Evolutionary conservation across 1,284 basidiomycete species (phyloP), one percentile per base, ranked within the genome.

Genomic region (Termitomyces sp.): DNA sequence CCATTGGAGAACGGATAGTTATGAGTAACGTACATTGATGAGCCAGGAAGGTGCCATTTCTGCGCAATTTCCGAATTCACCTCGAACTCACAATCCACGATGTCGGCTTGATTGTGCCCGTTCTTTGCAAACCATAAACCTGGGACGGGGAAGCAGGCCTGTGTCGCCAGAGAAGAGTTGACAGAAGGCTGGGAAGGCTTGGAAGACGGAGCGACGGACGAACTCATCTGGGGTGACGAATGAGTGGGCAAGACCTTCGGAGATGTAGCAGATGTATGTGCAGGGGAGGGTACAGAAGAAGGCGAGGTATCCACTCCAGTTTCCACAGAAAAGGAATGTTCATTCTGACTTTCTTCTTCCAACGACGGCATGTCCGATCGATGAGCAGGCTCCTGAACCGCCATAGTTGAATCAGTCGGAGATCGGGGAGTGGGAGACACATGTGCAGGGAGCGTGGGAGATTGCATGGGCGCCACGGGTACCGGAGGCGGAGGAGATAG

Each of bases 51-150:
- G 50, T 62, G 59, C 68, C 67, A 72, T 51, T 61, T 66, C n/a
- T 54, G 53, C 21, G 71, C 72, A 12, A 64, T 58, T 34, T 61
- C 56, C 10, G 42, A 41, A 34, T 73, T 70, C 40, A 78, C 67
- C 17, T 66, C 58, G 59, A 78, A 74, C 7, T 61, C 57, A 42
- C 67, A 56, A 24, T 65, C 64, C 21, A 69, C 28, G 8, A 75
- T 64, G 42, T 63, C 61, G 3, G 71, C 41, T 4, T 56, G 47
- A 2, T 57, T 38, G 15, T 64, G 61, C 2, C 77, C 76, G 0
- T 62, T 57, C 47, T 65, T 67, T n/a, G 65, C 66, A n/a, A 68
- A 62, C 75, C 75, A 79, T 0, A 77, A 47, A 1, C 73, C 73
- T 9, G 76, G 75, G 15, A 76, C 68, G 44, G 57, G 59, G 60